These are phyloP conservation scores for Amaranthus hypochondriacus DNA, from an alignment of 148 eudicot genomes.

Conservation along the genomic window DNA sequence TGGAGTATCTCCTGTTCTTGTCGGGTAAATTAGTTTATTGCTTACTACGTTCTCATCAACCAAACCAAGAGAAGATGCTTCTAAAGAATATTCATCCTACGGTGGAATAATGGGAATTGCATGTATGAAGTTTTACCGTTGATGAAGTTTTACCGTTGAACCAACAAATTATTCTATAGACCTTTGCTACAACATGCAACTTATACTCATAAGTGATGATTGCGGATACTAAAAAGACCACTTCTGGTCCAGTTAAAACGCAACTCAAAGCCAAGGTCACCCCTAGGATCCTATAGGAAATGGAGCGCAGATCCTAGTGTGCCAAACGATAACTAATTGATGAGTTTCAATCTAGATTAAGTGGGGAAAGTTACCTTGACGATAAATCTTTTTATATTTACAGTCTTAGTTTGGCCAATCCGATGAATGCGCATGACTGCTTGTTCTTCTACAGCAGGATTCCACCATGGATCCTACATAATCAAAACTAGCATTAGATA, in stretches of 20 bases:
- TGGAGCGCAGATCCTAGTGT: neutral
- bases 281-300: neutral
- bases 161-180: too few species aligned
- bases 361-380: conserved; percentile 58
- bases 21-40: too few species aligned
- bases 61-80: too few species aligned
- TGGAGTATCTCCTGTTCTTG: too few species aligned
- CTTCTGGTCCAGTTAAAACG: neutral
- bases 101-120: too few species aligned
- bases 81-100: too few species aligned
- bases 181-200: too few species aligned
- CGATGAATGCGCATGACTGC: conserved; percentile 99
- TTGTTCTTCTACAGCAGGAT: conserved; percentile 99
- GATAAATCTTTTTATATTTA: conserved; percentile 79
- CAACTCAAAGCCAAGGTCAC: neutral
- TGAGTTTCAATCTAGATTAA: neutral
- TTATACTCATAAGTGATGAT: too few species aligned
- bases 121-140: too few species aligned
- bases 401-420: conserved; percentile 87
- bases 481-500: conserved; percentile 10
- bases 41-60: too few species aligned
- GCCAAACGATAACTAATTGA: neutral
- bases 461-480: conserved; percentile 99
- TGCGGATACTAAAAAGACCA: neutral
- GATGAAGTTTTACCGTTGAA: too few species aligned